A percentile compares a stretch with the other conserved stretches of the same genome.
Evolutionary conservation across 2,329 filamentous ascomycete species (phyloP).

Genomic region (Aspergillus phoenicis): DNA sequence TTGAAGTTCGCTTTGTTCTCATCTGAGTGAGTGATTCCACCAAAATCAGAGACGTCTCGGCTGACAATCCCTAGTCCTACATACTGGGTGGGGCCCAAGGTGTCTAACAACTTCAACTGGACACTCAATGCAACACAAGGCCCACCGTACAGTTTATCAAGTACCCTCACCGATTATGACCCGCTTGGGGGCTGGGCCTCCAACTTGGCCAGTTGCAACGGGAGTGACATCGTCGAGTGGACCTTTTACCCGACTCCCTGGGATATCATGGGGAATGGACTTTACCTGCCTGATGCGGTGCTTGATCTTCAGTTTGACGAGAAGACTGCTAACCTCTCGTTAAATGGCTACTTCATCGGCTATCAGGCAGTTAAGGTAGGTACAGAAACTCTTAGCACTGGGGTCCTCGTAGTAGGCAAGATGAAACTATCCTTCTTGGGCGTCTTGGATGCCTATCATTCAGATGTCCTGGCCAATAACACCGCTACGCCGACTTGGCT

Average conservation of each 20-base stretch:
- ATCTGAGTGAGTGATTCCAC: not conserved
- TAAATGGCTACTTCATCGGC: not conserved
- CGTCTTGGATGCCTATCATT: constrained; percentile 21
- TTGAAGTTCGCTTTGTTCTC: not conserved
- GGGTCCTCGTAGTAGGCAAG: not conserved
- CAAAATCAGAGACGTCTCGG: fast-evolving
- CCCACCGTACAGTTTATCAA: not conserved
- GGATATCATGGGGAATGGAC: not conserved
- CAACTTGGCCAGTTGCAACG: not conserved
- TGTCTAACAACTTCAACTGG: not conserved
- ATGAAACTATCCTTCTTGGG: constrained; percentile 13
- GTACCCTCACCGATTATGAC: not conserved
- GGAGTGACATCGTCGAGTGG: not conserved
- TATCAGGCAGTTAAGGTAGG: not conserved
- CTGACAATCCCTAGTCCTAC: not conserved
- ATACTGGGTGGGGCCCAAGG: not conserved
- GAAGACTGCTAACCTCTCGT: constrained; percentile 1
- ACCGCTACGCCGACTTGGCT: constrained; percentile 16
- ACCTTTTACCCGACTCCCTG: fast-evolving
- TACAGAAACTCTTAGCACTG: not conserved
- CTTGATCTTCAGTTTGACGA: constrained; percentile 12
- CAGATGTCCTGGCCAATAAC: constrained; percentile 16
- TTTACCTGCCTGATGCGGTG: not conserved
- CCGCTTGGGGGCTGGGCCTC: not conserved
- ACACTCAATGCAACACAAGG: not conserved